Base-by-base conservation (phyloP, 495 filamentous ascomycete species). In the Hypoxylon lienhwacheense region DNA sequence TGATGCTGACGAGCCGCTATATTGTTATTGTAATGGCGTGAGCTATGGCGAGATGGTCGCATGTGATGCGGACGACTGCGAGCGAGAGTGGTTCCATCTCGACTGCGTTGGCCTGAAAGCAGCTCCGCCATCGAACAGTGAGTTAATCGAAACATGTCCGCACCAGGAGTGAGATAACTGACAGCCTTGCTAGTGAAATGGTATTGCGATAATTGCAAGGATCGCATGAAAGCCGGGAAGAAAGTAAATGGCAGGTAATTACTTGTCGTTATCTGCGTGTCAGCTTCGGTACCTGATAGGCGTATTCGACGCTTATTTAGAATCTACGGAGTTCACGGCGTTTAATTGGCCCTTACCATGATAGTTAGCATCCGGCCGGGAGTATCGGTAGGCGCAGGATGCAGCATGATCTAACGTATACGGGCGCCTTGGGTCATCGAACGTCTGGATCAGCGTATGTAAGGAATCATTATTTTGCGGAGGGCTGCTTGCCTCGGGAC, bases 11-110 rank as follows among this genome's bases (percentile, higher is more conserved):
- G 93, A 97, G 67, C 89, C 87, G 8, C 76, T 83, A 35, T 98
- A 97, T 70, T 98, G 93, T 70, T 89, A 90, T 70, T 98, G 93
- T 68, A 88, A 97, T 57, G 81, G 86, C 53, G 84, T 96, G 24
- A 93, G 88, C 63, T 98, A 96, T 64, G 93, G 93, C 15, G 89
- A 95, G 72, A 98, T 98, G 93, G 88, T 98, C 11, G 93, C 86
- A n/a, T 98, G 93, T 59, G 93, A 98, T 65, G 88, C 86, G 34
- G 88, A 92, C 41, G 80, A 78, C 19, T 98, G 93, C 72, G 80
- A 85, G 53, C 79, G 83, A 55, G 92, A 97, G 72, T 98, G 93
- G 93, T 98, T 97, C 74, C 93, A 98, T 78, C 67, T 98, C 32
- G 85, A 84, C 29, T 98, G 93, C 69, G 91, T 95, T 12, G 91